A percentile compares a stretch with the other conserved stretches of the same genome.
These are phyloP conservation scores for Lachnellula subtilissima DNA, from an alignment of 2,329 filamentous ascomycete genomes.

Conservation along the genomic window DNA sequence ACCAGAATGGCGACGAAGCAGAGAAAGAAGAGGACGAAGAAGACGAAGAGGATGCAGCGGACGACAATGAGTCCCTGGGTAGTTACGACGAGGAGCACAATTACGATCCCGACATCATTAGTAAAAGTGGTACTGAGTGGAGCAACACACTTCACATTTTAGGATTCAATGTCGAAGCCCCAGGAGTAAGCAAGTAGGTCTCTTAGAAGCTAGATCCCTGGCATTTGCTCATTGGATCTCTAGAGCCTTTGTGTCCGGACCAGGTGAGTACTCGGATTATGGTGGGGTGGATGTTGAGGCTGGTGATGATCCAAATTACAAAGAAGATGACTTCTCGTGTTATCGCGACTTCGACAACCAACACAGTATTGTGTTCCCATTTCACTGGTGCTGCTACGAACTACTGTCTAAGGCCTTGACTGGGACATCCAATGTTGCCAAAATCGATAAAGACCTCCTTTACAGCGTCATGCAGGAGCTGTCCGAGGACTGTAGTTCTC, in stretches of 20 bases:
- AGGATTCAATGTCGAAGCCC: neutral
- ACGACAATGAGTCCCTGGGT: neutral
- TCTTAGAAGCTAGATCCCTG: neutral
- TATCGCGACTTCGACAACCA: neutral
- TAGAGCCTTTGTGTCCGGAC: conserved; percentile 2
- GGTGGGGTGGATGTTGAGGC: neutral
- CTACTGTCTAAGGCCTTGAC: conserved; percentile 1
- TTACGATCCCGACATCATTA: conserved; percentile 2
- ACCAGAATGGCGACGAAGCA: neutral
- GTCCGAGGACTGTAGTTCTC: neutral
- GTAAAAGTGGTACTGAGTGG: neutral
- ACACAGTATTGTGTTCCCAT: conserved; percentile 3
- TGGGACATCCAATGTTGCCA: neutral
- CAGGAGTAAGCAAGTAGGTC: conserved; percentile 1
- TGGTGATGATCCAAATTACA: neutral
- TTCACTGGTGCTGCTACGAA: conserved; percentile 8
- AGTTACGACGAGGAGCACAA: neutral
- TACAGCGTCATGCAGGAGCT: neutral
- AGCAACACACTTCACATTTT: neutral
- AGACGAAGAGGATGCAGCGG: neutral
- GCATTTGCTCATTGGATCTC: neutral
- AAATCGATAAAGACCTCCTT: conserved; percentile 1
- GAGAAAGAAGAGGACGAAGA: neutral
- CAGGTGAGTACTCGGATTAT: neutral
- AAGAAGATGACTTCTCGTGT: neutral